Conservation (phyloP, 371 early-diverging fungal species). For the Coemansia sp. region DNA sequence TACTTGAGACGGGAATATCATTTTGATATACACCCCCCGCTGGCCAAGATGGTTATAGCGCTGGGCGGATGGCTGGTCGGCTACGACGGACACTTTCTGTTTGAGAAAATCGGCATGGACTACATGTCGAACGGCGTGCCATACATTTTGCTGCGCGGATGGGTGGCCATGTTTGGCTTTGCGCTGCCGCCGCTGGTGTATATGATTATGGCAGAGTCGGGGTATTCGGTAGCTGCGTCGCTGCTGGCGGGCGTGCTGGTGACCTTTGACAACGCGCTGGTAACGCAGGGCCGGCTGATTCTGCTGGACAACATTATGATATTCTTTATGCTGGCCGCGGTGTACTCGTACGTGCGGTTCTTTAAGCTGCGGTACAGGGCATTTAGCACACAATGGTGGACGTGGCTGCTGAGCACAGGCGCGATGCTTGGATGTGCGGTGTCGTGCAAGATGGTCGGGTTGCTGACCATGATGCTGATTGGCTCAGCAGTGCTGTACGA, state of each 20-base stretch:
- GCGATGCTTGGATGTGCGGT: constrained; percentile 60
- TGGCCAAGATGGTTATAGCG: constrained; percentile 96
- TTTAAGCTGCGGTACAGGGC: constrained; percentile 73
- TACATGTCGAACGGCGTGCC: constrained; percentile 89
- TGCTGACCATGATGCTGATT: constrained; percentile 80
- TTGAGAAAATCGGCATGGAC: constrained; percentile 90
- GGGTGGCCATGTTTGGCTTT: constrained; percentile 82
- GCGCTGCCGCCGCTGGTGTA: constrained; percentile 77
- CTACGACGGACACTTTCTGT: constrained; percentile 91
- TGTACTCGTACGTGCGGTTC: constrained; percentile 85
- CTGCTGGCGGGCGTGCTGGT: constrained; percentile 75
- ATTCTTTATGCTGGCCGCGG: constrained; percentile 78
- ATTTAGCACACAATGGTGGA: constrained; percentile 71
- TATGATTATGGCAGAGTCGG: constrained; percentile 82
- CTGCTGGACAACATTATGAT: constrained; percentile 92
- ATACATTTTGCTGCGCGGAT: constrained; percentile 77
- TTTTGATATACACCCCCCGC: constrained; percentile 99
- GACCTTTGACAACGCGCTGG: constrained; percentile 87
- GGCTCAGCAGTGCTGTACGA: constrained; percentile 87
- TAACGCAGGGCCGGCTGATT: constrained; percentile 90
- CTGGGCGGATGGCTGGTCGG: constrained; percentile 80
- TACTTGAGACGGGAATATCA: constrained; percentile 91
- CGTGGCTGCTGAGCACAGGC: constrained; percentile 74
- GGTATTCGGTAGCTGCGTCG: constrained; percentile 77
- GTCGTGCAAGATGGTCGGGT: constrained; percentile 91